These are phyloP conservation scores for Penicillium longicatenatum DNA, from an alignment of 495 filamentous ascomycete genomes.

Conservation along the genomic window DNA sequence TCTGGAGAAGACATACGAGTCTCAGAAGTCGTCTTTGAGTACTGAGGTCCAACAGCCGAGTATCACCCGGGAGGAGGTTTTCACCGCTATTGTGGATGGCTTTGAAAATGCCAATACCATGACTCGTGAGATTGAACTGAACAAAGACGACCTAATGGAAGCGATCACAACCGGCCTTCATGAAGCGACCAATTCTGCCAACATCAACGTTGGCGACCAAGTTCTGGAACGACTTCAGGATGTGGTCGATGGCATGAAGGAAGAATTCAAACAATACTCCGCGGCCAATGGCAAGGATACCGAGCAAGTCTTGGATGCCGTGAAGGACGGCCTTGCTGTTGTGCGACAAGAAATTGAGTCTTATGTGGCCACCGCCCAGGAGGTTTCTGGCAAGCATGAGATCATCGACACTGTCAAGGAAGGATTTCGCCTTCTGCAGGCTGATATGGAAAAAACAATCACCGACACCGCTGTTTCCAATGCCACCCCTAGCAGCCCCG, in stretches of 20 bases:
- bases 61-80: constrained; percentile 54
- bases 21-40: constrained; percentile 23
- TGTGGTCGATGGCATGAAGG: constrained; percentile 71
- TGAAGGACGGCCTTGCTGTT: constrained; percentile 81
- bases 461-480: constrained; percentile 42
- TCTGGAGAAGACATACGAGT: constrained; percentile 15
- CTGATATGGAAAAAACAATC: constrained; percentile 68
- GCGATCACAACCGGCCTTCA: constrained; percentile 62
- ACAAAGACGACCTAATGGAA: constrained; percentile 64
- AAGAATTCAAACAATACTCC: constrained; percentile 73
- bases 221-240: constrained; percentile 74
- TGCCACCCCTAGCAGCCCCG: constrained; percentile 40
- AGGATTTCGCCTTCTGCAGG: constrained; percentile 71
- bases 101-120: constrained; percentile 51
- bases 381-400: constrained; percentile 71
- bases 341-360: constrained; percentile 77
- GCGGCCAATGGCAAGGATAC: constrained; percentile 74
- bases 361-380: constrained; percentile 71
- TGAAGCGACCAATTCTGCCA: constrained; percentile 51
- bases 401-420: constrained; percentile 73
- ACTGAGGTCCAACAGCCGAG: constrained; percentile 26
- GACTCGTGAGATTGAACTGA: constrained; percentile 60
- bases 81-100: constrained; percentile 60
- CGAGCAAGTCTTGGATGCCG: constrained; percentile 78
- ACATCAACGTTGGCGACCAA: constrained; percentile 58